Evolutionary conservation across 2,329 filamentous ascomycete species (phyloP).

Genomic region (Coniochaeta ligniaria): DNA sequence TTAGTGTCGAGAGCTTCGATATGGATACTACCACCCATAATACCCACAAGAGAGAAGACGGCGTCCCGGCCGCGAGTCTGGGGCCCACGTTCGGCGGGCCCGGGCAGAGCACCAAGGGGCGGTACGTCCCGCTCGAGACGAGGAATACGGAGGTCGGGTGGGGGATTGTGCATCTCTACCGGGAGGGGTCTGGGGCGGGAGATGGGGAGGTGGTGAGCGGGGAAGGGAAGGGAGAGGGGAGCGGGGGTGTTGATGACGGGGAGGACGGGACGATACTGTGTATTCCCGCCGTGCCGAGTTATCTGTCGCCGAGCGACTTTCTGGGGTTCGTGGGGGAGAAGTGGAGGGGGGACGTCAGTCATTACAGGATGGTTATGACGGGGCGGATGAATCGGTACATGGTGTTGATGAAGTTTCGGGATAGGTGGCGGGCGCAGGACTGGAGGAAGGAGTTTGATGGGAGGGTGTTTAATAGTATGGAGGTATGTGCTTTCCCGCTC

Average conservation of each 20-base stretch:
- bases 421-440: slow-evolving; percentile 62
- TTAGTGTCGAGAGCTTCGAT: slow-evolving; percentile 77
- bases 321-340: slow-evolving; percentile 85
- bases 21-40: no score
- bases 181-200: slow-evolving; percentile 47
- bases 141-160: slow-evolving; percentile 75
- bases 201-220: slow-evolving; percentile 16
- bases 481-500: slow-evolving; percentile 42
- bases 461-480: slow-evolving; percentile 85
- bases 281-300: slow-evolving; percentile 89
- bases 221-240: slow-evolving; percentile 8
- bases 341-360: slow-evolving; percentile 79
- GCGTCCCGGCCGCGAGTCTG: slow-evolving; percentile 27
- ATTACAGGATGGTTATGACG: slow-evolving; percentile 92
- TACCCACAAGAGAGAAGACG: slow-evolving; percentile 11
- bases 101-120: slow-evolving; percentile 75
- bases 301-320: slow-evolving; percentile 86
- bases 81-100: slow-evolving; percentile 49
- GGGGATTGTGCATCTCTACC: slow-evolving; percentile 91
- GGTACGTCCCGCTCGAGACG: slow-evolving; percentile 64
- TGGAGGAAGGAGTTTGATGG: slow-evolving; percentile 90
- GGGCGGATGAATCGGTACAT: slow-evolving; percentile 85
- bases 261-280: slow-evolving; percentile 81
- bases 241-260: slow-evolving; percentile 53
- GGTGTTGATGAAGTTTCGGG: slow-evolving; percentile 89